Evolutionary conservation across 176 grass and related monocot species (phyloP).

Genomic region (Carex myosuroides): DNA sequence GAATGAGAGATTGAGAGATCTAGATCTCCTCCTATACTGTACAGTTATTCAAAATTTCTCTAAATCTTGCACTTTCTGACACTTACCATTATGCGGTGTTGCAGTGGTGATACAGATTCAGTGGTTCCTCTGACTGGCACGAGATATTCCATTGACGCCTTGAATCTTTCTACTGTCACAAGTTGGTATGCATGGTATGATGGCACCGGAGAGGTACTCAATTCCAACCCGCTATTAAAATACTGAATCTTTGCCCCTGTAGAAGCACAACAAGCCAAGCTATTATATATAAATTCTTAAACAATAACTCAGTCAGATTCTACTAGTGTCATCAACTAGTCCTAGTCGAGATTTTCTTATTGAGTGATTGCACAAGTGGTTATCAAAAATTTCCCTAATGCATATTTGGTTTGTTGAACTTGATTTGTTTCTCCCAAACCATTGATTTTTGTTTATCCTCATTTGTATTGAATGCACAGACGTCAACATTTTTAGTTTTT

Average conservation of each 20-base stretch:
- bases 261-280: neutral
- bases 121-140: conserved; percentile 68
- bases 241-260: neutral
- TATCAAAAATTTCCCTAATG: neutral
- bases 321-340: neutral
- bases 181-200: conserved; percentile 85
- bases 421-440: neutral
- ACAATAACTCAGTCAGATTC: neutral
- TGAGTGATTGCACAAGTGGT: neutral
- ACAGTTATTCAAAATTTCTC: conserved; percentile 5
- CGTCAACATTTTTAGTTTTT: neutral
- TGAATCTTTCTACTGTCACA: conserved; percentile 34
- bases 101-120: conserved; percentile 70
- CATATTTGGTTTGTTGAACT: neutral
- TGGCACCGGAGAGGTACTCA: conserved; percentile 11
- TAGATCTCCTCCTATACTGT: neutral
- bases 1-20: neutral
- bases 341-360: neutral
- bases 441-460: neutral
- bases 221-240: neutral
- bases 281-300: neutral
- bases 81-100: neutral
- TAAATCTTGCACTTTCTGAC: neutral
- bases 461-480: neutral
- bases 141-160: conserved; percentile 65